Conservation (phyloP, 805 yeast species). For the Candida caryicola region DNA sequence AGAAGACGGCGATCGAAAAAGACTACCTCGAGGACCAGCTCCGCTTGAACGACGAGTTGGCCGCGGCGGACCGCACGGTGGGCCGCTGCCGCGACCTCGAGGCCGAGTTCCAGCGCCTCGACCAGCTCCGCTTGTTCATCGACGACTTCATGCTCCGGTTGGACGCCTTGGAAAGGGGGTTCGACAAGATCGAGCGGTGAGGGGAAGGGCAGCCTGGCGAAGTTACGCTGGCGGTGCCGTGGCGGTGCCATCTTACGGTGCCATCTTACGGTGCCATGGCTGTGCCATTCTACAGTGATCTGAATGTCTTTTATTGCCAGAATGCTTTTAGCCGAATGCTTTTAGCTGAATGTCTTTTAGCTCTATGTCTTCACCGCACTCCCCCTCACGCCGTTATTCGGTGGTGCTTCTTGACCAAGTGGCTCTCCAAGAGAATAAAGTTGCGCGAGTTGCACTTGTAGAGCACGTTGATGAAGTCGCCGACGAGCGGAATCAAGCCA, state of each 20-base stretch:
- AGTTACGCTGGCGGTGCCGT: too few relatives aligned
- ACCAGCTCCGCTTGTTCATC: slow-evolving; percentile 42
- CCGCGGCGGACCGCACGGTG: slow-evolving; percentile 37
- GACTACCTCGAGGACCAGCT: slow-evolving; percentile 20
- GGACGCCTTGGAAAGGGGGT: slow-evolving; percentile 14
- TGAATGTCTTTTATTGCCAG: too few relatives aligned
- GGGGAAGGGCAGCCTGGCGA: too few relatives aligned
- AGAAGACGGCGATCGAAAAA: slow-evolving; percentile 26
- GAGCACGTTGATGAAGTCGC: slow-evolving; percentile 20
- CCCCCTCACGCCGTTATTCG: too few relatives aligned
- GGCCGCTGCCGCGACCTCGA: slow-evolving; percentile 50
- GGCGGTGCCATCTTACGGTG: too few relatives aligned
- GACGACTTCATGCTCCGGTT: slow-evolving; percentile 21
- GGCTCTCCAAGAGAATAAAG: slow-evolving; percentile 29
- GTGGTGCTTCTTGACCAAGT: slow-evolving; percentile 32
- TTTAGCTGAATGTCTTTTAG: too few relatives aligned
- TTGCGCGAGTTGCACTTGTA: slow-evolving; percentile 26
- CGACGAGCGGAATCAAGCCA: slow-evolving; percentile 31
- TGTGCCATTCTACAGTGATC: too few relatives aligned
- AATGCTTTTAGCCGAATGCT: too few relatives aligned
- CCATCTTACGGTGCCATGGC: too few relatives aligned
- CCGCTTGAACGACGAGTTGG: slow-evolving; percentile 39
- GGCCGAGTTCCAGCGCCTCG: slow-evolving; percentile 49
- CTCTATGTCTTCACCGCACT: too few relatives aligned
- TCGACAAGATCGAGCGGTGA: not conserved